Conservation (phyloP, 2,329 filamentous ascomycete genomes). For the Emmonsiellopsis sp. region DNA sequence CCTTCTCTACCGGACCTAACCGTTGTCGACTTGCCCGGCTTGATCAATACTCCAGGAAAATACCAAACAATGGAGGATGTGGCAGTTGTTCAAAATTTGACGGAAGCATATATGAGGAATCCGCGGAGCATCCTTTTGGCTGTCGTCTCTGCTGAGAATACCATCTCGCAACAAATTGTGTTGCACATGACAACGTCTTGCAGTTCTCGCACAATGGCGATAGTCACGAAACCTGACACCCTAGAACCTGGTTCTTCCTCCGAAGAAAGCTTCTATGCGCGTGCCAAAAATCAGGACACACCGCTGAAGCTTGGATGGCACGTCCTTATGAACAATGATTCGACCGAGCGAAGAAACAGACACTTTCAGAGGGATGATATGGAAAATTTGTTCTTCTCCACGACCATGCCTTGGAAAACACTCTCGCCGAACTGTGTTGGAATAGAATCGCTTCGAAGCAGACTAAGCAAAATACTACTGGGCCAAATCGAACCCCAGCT, state of each 20-base stretch:
- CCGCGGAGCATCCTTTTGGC: slow-evolving; percentile 39
- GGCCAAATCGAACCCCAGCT: slow-evolving; percentile 26
- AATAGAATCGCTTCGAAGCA: slow-evolving; percentile 20
- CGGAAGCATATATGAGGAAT: slow-evolving; percentile 32
- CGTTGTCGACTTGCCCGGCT: slow-evolving; percentile 53
- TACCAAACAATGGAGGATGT: slow-evolving; percentile 47
- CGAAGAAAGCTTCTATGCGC: slow-evolving; percentile 26
- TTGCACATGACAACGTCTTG: slow-evolving; percentile 27
- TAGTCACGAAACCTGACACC: slow-evolving; percentile 42
- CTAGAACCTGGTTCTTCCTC: slow-evolving; percentile 26
- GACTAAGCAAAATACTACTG: slow-evolving; percentile 26
- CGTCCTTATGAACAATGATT: slow-evolving; percentile 37
- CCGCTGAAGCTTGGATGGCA: slow-evolving; percentile 42
- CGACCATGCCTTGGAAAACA: slow-evolving; percentile 16
- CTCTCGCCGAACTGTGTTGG: slow-evolving; percentile 21
- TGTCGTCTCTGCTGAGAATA: slow-evolving; percentile 37
- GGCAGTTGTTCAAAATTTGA: slow-evolving; percentile 42
- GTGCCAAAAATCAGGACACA: slow-evolving; percentile 34
- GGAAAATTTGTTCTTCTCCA: slow-evolving; percentile 27
- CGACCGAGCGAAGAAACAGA: slow-evolving; percentile 22
- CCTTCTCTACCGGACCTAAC: slow-evolving; percentile 53
- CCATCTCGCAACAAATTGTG: slow-evolving; percentile 35
- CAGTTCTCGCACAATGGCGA: slow-evolving; percentile 31
- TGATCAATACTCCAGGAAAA: slow-evolving; percentile 47
- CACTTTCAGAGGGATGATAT: slow-evolving; percentile 21